A percentile compares a stretch with the other conserved stretches of the same genome.
These are phyloP conservation scores for Scleroderma citrinum DNA, from an alignment of 768 basidiomycete genomes.

Conservation along the genomic window DNA sequence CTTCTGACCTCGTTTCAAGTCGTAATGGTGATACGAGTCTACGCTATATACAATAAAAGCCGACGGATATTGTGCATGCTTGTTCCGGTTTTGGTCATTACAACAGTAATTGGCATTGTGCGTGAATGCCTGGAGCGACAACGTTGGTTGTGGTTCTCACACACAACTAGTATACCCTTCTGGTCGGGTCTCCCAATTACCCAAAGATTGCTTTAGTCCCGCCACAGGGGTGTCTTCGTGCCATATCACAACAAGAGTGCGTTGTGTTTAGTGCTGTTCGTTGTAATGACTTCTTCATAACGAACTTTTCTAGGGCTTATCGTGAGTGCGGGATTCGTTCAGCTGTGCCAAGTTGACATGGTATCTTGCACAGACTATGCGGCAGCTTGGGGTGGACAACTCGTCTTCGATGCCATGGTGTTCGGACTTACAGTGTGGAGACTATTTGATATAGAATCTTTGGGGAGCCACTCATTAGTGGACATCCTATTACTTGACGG, in stretches of 20 bases:
- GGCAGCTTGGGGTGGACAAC: slow-evolving; percentile 2
- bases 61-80: slow-evolving; percentile 4
- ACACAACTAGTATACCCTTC: background rate
- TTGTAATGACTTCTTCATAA: background rate
- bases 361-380: background rate
- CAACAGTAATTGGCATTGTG: slow-evolving; percentile 5
- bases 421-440: slow-evolving; percentile 11
- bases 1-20: background rate
- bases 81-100: background rate
- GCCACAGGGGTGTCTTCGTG: background rate
- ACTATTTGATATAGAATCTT: background rate
- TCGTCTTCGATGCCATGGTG: slow-evolving; percentile 14
- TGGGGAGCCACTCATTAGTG: background rate
- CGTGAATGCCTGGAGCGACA: background rate
- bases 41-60: slow-evolving; percentile 12
- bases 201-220: background rate
- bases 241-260: background rate
- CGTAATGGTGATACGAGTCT: slow-evolving; percentile 18
- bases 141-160: background rate
- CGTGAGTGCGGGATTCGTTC: slow-evolving; percentile 4
- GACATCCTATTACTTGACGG: slow-evolving; percentile 2
- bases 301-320: background rate
- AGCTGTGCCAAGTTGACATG: background rate
- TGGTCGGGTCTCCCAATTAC: background rate
- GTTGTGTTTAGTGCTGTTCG: background rate